Percentiles rank a stretch among this genome's conserved stretches.
Evolutionary conservation across 371 early-diverging fungal species (phyloP).

Genomic region (Lichtheimia hyalospora): DNA sequence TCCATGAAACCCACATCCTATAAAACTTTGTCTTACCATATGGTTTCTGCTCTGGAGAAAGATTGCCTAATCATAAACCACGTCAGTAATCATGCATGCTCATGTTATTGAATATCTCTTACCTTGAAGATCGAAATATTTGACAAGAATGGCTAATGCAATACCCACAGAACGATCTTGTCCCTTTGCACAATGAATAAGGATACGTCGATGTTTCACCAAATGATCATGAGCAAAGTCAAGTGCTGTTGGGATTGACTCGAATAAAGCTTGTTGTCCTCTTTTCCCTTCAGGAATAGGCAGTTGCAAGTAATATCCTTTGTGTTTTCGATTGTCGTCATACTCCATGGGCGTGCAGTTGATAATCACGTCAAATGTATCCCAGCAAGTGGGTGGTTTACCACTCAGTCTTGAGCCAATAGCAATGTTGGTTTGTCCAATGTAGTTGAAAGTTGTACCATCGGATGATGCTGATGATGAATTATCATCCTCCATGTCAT

Average conservation of each 20-base stretch:
- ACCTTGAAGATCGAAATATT: slow-evolving; percentile 53
- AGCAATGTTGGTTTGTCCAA: slow-evolving; percentile 58
- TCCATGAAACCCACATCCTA: not conserved
- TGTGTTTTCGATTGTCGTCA: slow-evolving; percentile 18
- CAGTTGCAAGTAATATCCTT: slow-evolving; percentile 52
- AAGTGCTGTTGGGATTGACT: slow-evolving; percentile 56
- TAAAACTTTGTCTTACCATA: slow-evolving; percentile 9
- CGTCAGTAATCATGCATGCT: not conserved
- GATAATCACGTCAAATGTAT: slow-evolving; percentile 60
- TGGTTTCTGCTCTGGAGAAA: slow-evolving; percentile 13
- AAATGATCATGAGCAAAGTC: slow-evolving; percentile 41
- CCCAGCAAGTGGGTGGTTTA: slow-evolving; percentile 58
- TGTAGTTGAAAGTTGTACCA: slow-evolving; percentile 45
- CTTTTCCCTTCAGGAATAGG: slow-evolving; percentile 74
- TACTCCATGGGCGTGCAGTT: slow-evolving; percentile 61
- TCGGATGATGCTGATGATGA: no score
- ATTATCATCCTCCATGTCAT: slow-evolving; percentile 8
- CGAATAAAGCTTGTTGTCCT: slow-evolving; percentile 60
- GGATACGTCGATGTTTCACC: slow-evolving; percentile 21
- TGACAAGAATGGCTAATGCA: slow-evolving; percentile 62
- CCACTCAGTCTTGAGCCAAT: slow-evolving; percentile 58
- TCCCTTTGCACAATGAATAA: slow-evolving; percentile 62
- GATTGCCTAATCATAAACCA: slow-evolving; percentile 7
- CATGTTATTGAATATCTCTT: not conserved
- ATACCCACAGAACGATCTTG: slow-evolving; percentile 80